Conservation (phyloP, 2,329 filamentous ascomycete genomes). For the Alternaria triticimaculans region DNA sequence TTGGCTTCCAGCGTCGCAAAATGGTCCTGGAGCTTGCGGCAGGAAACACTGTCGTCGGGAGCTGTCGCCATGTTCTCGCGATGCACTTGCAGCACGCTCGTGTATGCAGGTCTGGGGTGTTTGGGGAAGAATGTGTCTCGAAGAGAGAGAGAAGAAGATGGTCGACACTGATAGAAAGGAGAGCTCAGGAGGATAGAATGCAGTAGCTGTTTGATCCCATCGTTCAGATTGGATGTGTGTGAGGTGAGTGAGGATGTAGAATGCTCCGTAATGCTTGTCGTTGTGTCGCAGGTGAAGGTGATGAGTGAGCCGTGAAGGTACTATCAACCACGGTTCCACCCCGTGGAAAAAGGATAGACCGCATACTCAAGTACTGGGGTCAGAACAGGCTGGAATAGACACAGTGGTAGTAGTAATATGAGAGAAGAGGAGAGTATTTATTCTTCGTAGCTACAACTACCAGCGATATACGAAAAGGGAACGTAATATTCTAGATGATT, state of each 20-base stretch:
- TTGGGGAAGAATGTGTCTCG: background rate
- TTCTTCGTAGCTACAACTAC: background rate
- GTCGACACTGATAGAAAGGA: background rate
- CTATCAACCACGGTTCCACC: background rate
- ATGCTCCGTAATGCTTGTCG: background rate
- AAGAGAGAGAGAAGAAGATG: background rate
- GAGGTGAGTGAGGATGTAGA: background rate
- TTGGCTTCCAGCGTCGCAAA: background rate
- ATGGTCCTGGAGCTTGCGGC: background rate
- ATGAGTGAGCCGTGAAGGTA: background rate
- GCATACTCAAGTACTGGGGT: background rate
- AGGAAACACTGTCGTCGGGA: background rate
- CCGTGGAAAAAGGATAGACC: background rate
- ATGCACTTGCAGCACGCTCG: background rate
- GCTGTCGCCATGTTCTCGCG: background rate
- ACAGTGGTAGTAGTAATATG: background rate
- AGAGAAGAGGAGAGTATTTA: background rate
- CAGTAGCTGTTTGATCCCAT: background rate
- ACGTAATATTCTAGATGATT: fast-evolving
- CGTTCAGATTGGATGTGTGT: background rate
- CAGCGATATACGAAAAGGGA: background rate
- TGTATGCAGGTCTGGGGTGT: background rate
- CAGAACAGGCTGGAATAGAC: background rate
- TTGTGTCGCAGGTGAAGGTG: background rate
- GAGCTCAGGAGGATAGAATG: background rate